Evolutionary conservation across 345 rosid genomes (phyloP).

Genomic region (Reutealis trisperma): DNA sequence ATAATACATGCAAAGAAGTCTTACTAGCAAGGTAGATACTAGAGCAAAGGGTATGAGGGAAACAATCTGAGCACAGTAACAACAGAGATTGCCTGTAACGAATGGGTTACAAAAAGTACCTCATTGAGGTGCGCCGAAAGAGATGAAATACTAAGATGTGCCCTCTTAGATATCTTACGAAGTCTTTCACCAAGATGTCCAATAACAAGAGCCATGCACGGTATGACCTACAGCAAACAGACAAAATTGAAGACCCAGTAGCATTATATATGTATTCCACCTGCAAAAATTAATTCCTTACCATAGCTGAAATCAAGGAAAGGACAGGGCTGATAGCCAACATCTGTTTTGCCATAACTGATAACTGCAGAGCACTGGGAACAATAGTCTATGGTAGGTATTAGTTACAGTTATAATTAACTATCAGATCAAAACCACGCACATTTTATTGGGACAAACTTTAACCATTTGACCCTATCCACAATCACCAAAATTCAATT

Average conservation of each 20-base stretch:
- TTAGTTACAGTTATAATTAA: neutral
- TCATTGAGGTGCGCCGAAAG: constrained; percentile 87
- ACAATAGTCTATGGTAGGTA: constrained; percentile 63
- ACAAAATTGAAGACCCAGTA: constrained; percentile 8
- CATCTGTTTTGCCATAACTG: constrained; percentile 82
- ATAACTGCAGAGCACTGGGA: constrained; percentile 74
- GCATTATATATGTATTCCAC: no score
- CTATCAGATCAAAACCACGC: neutral
- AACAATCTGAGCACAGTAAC: neutral
- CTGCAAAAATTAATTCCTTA: constrained; percentile 26
- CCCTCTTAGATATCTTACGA: constrained; percentile 70
- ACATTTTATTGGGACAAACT: neutral
- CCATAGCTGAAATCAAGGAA: constrained; percentile 76
- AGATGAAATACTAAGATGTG: constrained; percentile 65
- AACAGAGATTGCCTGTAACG: constrained; percentile 1
- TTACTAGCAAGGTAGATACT: neutral
- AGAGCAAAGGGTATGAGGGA: neutral
- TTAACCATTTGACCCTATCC: neutral
- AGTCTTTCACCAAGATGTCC: constrained; percentile 76
- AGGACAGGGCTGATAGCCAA: constrained; percentile 73
- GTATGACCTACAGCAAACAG: constrained; percentile 54
- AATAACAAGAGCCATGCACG: constrained; percentile 66
- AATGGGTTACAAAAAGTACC: constrained; percentile 36
- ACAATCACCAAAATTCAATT: neutral
- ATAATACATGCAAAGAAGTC: neutral